phyloP scores from a whole-genome alignment of 441 rosid genomes.

The Metrosideros polymorpha region DNA sequence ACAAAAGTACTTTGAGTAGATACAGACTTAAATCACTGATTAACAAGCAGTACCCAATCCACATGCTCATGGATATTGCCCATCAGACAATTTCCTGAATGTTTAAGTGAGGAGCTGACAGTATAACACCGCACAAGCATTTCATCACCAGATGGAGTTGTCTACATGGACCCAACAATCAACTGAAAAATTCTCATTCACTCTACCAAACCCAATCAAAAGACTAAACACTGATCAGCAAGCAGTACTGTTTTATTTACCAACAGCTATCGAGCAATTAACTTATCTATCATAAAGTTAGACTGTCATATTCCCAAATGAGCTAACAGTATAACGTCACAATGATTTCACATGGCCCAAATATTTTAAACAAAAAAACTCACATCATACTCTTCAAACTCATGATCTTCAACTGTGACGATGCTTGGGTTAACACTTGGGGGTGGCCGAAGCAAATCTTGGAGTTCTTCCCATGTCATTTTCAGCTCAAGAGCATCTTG shows the following conservation, averaged over 20 bases:
- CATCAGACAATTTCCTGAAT: not conserved
- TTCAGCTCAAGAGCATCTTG: conserved; percentile 60
- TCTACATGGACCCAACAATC: not conserved
- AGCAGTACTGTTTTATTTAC: not conserved
- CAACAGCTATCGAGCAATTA: not conserved
- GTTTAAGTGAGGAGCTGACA: not conserved
- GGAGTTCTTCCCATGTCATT: conserved; percentile 75
- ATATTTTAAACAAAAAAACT: conserved; percentile 1
- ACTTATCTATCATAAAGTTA: not conserved
- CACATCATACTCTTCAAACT: conserved; percentile 73
- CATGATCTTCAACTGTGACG: conserved; percentile 49
- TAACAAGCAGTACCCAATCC: not conserved
- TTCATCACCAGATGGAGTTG: not conserved
- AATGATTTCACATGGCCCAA: not conserved
- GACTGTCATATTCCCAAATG: not conserved
- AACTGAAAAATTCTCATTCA: not conserved
- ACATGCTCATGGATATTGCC: not conserved
- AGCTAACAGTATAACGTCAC: not conserved
- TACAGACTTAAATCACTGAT: not conserved
- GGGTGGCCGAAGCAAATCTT: conserved; percentile 66
- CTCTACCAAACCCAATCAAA: not conserved
- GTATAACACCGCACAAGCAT: not conserved
- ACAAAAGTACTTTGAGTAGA: not conserved
- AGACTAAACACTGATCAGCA: not conserved
- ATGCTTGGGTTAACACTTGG: conserved; percentile 42